phyloP scores from a whole-genome alignment of 768 basidiomycete species.

The Sutorius australiensis region DNA sequence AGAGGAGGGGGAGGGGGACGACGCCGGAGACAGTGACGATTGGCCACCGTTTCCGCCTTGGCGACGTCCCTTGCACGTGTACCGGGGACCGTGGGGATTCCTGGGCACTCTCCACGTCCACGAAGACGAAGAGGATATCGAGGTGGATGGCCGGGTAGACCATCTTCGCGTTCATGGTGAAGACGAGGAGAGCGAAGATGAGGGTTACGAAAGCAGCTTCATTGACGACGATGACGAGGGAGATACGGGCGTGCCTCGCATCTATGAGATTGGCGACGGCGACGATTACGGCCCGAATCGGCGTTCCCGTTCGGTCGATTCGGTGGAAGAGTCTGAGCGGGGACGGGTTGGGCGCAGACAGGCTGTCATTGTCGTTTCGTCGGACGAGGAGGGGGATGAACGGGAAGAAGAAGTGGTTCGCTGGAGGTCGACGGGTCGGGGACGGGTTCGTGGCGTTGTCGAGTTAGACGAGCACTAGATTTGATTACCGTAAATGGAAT shows the following conservation, averaged over 20 bases:
- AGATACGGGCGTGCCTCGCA: constrained; percentile 14
- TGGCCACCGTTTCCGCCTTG: constrained; percentile 19
- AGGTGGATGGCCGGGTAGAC: neutral
- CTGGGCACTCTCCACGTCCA: constrained; percentile 18
- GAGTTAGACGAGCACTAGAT: constrained; percentile 18
- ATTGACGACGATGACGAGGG: constrained; percentile 44
- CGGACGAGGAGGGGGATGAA: constrained; percentile 19
- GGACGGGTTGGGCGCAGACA: neutral
- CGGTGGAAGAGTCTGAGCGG: neutral
- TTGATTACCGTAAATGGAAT: neutral
- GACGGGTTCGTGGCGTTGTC: neutral
- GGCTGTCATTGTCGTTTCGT: constrained; percentile 2
- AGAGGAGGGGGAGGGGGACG: constrained; percentile 33
- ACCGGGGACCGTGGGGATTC: constrained; percentile 17
- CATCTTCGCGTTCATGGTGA: constrained; percentile 8
- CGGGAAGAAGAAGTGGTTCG: neutral
- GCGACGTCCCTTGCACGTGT: constrained; percentile 13
- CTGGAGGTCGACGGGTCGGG: neutral
- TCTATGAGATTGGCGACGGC: constrained; percentile 23
- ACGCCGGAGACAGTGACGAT: constrained; percentile 26
- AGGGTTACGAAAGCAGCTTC: constrained; percentile 51
- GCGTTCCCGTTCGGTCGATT: neutral
- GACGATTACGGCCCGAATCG: neutral
- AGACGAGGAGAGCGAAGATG: constrained; percentile 31
- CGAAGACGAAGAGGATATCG: constrained; percentile 18